phyloP scores from a whole-genome alignment of 768 basidiomycete genomes.

The Boletus rubroflammeus region DNA sequence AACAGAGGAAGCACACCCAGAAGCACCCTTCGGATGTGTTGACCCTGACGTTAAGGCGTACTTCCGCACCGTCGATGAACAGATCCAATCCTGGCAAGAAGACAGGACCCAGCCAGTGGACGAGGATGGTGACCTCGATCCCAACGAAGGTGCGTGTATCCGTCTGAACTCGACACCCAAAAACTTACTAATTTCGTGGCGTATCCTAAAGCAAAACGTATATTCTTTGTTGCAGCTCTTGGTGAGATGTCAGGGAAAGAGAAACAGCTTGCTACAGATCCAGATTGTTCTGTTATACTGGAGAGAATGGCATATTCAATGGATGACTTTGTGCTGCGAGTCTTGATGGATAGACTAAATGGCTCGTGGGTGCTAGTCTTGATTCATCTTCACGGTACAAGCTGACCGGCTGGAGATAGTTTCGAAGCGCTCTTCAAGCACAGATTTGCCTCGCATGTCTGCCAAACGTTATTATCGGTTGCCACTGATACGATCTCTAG shows the following conservation, averaged over 20 bases:
- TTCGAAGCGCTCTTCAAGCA: constrained; percentile 67
- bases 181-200: background rate
- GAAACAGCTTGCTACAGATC: constrained; percentile 86
- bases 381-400: constrained; percentile 4
- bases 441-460: constrained; percentile 93
- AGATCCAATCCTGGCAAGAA: constrained; percentile 82
- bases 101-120: constrained; percentile 41
- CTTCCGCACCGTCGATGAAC: constrained; percentile 83
- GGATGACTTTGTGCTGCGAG: constrained; percentile 93
- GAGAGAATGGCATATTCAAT: constrained; percentile 91
- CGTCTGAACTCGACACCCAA: background rate
- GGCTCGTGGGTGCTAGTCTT: constrained; percentile 68
- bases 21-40: constrained; percentile 87
- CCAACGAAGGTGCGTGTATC: constrained; percentile 60
- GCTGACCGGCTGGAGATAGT: constrained; percentile 33
- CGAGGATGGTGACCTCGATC: constrained; percentile 49
- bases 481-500: constrained; percentile 59
- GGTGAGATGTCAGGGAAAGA: constrained; percentile 86
- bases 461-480: constrained; percentile 81
- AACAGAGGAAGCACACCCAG: constrained; percentile 44
- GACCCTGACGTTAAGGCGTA: constrained; percentile 92
- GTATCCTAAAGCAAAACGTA: constrained; percentile 53
- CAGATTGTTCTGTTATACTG: constrained; percentile 85
- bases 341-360: constrained; percentile 80
- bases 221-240: constrained; percentile 81